Evolutionary conservation across 169 alveolate species (phyloP), one percentile per base, ranked within the genome.

Genomic region (Cryptosporidium meleagridis): DNA sequence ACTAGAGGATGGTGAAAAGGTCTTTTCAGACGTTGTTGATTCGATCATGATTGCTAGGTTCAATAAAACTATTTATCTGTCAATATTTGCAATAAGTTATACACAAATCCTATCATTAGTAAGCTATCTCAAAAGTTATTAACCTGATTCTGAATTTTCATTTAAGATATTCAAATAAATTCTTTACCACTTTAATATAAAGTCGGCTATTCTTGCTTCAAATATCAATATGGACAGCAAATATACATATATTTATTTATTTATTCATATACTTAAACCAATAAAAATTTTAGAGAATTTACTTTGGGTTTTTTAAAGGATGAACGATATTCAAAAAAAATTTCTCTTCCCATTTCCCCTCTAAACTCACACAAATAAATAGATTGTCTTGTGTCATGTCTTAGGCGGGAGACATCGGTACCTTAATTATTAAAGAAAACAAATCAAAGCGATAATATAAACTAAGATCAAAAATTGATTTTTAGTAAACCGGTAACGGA

Each of bases 1-100:
- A 37, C 89, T 80, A 33, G 89, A 80, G 51, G 80, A 35, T 33
- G 89, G 89, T 18, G 89, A 80, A 21, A 80, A 44, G 26, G 89
- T 51, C 29, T 80, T 75, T 26, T 44, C 75, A 41, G 70, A 31
- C 1, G 7, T 26, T 3, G 23, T n/a, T 21, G 31, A 29, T 21
- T 39, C 69, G 23, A 44, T 31, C 69, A 80, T 39, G 8, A 5
- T 44, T 70, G 1, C 2, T 70, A 10, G n/a, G 12, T 23, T 29
- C 35, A 70, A 31, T 67, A 23, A 67, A 37, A 18, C 26, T 21
- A 48, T 67, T 33, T 67, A 37, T 39, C 26, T 0, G 23, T 67
- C 73, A 31, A 33, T 55, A 55, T 55, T 55, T 55, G 67, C 23
- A 37, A 55, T 55, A 16, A 55, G 35, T n/a, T 55, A 6, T 55